Evolutionary conservation across 805 yeast genomes (phyloP), one percentile per base, ranked within the genome.

Genomic region (Wickerhamomyces bovis): DNA sequence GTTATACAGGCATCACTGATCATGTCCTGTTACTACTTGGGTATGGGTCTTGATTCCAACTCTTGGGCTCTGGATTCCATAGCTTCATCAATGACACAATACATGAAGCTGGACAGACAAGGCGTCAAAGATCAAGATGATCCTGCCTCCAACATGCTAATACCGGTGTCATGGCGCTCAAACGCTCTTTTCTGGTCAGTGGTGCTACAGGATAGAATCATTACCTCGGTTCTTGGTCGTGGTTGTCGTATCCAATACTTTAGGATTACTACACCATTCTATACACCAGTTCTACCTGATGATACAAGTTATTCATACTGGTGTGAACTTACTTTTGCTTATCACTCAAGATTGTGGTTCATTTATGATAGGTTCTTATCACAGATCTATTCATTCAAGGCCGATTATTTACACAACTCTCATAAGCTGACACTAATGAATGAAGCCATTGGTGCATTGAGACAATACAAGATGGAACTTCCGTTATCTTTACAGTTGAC

Each of bases 61-160:
- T 59, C 67, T 1, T 65, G 70, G 69, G 48, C 61, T 2, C 58
- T 58, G 44, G 58, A 64, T 44, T 66, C 67, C 3, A 65, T 65
- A 63, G 49, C 63, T 20, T 53, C 63, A 2, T 52, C 66, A 3
- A 58, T 55, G 43, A 52, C 64, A 13, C 69, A 64, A 46, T 62
- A 43, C 43, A 26, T 62, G 54, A 62, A 56, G 8, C 42, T 63
- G 8, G 64, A 62, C 44, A 28, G 55, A 6, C 40, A 38, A 15
- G 22, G 15, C 4, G 18, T 30, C 4, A 4, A 36, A 20, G 3
- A 36, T 3, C 38, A 19, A 20, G 22, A 36, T 4, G 25, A 20
- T 13, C 9, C 9, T 3, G n/a, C 4, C 9, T 9, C 16, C 22
- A 20, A 13, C 7, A 13, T 20, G 23, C 10, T 36, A 20, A 36